phyloP scores from a whole-genome alignment of 257 asterid genomes.

The Capsicum baccatum region DNA sequence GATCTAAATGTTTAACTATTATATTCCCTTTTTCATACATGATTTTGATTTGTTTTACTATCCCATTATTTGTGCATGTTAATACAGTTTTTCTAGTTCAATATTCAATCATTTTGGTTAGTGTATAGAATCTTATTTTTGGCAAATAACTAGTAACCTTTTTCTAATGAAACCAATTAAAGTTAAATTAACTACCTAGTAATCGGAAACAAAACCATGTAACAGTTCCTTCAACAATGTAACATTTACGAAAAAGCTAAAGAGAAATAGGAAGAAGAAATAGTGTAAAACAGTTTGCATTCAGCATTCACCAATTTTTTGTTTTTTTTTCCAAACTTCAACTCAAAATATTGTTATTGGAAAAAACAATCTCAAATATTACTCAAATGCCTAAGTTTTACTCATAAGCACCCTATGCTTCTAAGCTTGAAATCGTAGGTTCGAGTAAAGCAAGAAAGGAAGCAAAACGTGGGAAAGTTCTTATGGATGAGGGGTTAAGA shows the following conservation, averaged over 20 bases:
- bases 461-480: too few species aligned
- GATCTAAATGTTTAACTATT: too few species aligned
- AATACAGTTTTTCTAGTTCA: too few species aligned
- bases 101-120: neutral
- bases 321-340: neutral
- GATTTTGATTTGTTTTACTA: too few species aligned
- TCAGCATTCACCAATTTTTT: neutral
- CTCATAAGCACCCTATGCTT: too few species aligned
- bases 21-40: too few species aligned
- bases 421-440: too few species aligned
- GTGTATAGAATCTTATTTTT: neutral
- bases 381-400: neutral
- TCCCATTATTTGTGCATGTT: too few species aligned
- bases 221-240: neutral
- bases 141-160: too few species aligned
- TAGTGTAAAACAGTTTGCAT: neutral
- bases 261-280: neutral
- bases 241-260: neutral
- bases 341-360: neutral
- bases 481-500: too few species aligned
- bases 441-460: too few species aligned
- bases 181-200: neutral
- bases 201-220: neutral
- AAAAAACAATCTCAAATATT: neutral
- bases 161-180: neutral